These are phyloP conservation scores for Penicillium hordei DNA, from an alignment of 2,329 filamentous ascomycete genomes.

Conservation along the genomic window DNA sequence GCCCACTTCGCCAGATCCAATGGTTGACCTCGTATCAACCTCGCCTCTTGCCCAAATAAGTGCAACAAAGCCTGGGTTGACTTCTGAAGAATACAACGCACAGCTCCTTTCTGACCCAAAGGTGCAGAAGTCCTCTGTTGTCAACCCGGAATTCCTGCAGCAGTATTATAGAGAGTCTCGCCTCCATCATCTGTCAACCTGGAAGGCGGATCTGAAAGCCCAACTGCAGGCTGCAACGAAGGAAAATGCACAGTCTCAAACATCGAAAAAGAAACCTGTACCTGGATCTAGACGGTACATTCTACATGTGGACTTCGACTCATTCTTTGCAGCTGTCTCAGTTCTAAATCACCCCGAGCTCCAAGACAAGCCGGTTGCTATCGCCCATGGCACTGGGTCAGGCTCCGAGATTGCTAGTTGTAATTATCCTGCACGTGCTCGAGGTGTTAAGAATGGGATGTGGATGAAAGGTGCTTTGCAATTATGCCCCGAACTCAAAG, in stretches of 20 bases:
- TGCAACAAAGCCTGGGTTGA: slow-evolving; percentile 55
- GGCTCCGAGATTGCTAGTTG: slow-evolving; percentile 97
- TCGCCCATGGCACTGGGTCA: slow-evolving; percentile 81
- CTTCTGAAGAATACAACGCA: slow-evolving; percentile 90
- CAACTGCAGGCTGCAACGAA: slow-evolving; percentile 77
- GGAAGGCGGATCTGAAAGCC: slow-evolving; percentile 93
- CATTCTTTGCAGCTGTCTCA: slow-evolving; percentile 95
- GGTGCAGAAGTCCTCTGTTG: slow-evolving; percentile 82
- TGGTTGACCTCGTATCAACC: neutral
- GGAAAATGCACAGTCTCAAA: slow-evolving; percentile 59
- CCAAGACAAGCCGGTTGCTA: slow-evolving; percentile 75
- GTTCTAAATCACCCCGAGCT: slow-evolving; percentile 73
- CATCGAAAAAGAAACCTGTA: slow-evolving; percentile 53
- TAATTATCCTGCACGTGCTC: slow-evolving; percentile 85
- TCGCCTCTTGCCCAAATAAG: slow-evolving; percentile 9
- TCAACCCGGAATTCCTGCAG: slow-evolving; percentile 88
- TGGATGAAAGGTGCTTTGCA: slow-evolving; percentile 94
- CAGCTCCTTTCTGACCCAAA: slow-evolving; percentile 78
- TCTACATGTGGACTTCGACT: slow-evolving; percentile 96
- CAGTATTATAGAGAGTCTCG: slow-evolving; percentile 95
- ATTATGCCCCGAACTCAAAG: slow-evolving; percentile 79
- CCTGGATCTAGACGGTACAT: slow-evolving; percentile 74
- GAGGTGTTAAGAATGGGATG: slow-evolving; percentile 95
- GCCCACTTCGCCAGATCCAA: neutral
- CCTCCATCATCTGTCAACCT: slow-evolving; percentile 89